Percentiles rank a stretch among this genome's conserved stretches.
Evolutionary conservation across 2,329 filamentous ascomycete species (phyloP).

Genomic region (Phoma sp.): DNA sequence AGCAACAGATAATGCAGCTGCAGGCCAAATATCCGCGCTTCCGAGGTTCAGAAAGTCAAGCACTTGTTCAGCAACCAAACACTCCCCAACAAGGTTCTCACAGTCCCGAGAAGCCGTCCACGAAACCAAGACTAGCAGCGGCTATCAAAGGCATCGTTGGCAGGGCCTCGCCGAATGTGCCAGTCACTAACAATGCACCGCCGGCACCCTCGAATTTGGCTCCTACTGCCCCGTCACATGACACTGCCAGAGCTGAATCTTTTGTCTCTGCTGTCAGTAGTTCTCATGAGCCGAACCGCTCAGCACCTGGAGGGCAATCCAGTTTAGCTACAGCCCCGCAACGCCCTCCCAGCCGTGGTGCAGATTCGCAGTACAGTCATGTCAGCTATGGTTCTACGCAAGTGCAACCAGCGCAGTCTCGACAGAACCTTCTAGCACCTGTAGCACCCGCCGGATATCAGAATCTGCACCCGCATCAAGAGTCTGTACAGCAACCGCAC

Average conservation of each 20-base stretch:
- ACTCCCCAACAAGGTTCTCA: constrained; percentile 27
- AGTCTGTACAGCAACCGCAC: constrained; percentile 4
- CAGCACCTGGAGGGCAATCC: constrained; percentile 24
- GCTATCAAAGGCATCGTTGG: constrained; percentile 54
- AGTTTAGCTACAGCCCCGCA: constrained; percentile 19
- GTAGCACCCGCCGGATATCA: constrained; percentile 28
- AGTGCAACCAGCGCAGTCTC: constrained; percentile 37
- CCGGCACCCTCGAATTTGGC: not conserved
- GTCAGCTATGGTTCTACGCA: constrained; percentile 38
- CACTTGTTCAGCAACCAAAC: constrained; percentile 44
- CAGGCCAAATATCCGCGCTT: constrained; percentile 48
- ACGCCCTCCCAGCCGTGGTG: constrained; percentile 35
- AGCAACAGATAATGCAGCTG: constrained; percentile 40
- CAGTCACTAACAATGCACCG: constrained; percentile 11
- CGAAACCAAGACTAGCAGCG: constrained; percentile 37
- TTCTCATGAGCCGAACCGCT: constrained; percentile 23
- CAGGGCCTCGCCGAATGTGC: constrained; percentile 25
- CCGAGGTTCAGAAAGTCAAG: constrained; percentile 50
- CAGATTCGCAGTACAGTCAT: constrained; percentile 38
- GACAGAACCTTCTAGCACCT: constrained; percentile 36
- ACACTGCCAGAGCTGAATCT: constrained; percentile 5
- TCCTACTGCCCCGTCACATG: not conserved
- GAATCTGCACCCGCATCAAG: constrained; percentile 22
- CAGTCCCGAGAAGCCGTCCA: constrained; percentile 32
- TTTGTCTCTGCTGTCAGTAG: constrained; percentile 30